Percentiles rank a stretch among this genome's conserved stretches.
phyloP scores from a whole-genome alignment of 306 rosid species.

The Vicia villosa region DNA sequence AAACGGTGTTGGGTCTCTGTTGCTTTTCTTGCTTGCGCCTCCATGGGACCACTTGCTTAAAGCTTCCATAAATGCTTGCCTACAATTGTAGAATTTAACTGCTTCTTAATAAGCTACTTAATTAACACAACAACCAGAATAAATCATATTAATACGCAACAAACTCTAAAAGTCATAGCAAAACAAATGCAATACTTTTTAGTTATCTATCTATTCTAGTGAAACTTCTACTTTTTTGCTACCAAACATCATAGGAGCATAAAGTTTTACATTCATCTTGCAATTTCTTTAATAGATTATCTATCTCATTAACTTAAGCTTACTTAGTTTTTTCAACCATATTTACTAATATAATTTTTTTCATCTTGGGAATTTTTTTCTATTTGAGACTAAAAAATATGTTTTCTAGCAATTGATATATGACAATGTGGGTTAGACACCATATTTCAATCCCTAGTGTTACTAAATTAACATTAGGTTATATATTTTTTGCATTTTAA shows the following conservation, averaged over 20 bases:
- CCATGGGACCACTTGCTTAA: slow-evolving; percentile 77
- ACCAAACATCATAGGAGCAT: background rate
- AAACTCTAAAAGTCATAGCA: slow-evolving; percentile 9
- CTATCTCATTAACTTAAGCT: no score
- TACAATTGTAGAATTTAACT: slow-evolving; percentile 32
- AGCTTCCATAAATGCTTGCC: slow-evolving; percentile 65
- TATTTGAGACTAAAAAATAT: no score
- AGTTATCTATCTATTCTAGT: slow-evolving; percentile 19
- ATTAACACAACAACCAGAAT: slow-evolving; percentile 13
- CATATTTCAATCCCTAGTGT: background rate
- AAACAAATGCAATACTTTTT: background rate
- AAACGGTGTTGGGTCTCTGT: background rate
- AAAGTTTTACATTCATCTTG: background rate
- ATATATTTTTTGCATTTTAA: background rate
- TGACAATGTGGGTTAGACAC: background rate
- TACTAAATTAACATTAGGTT: no score
- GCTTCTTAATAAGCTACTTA: slow-evolving; percentile 8
- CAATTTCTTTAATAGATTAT: background rate
- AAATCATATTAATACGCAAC: slow-evolving; percentile 17
- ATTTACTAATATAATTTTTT: no score
- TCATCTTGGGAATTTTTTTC: no score
- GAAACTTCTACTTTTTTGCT: background rate
- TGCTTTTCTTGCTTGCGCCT: slow-evolving; percentile 58
- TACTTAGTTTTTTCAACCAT: no score
- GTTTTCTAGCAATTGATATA: no score